These are phyloP conservation scores for Lithocarpus polystachyus DNA, from an alignment of 306 rosid species.

Conservation along the genomic window DNA sequence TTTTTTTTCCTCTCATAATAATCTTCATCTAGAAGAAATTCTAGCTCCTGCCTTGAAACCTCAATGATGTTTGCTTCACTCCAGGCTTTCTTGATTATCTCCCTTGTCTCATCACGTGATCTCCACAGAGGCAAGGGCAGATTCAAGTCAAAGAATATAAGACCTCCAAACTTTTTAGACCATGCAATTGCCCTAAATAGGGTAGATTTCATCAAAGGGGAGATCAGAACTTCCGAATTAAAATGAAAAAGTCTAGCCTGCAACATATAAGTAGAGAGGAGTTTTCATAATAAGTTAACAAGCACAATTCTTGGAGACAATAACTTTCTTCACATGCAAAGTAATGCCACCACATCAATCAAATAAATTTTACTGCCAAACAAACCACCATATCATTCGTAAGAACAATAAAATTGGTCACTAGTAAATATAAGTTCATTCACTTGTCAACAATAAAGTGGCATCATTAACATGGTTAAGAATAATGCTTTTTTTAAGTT, in stretches of 20 bases:
- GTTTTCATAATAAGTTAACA: constrained; percentile 4
- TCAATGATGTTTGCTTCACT: constrained; percentile 68
- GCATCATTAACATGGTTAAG: too few species aligned
- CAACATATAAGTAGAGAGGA: constrained; percentile 18
- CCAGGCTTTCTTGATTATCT: constrained; percentile 74
- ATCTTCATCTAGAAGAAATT: constrained; percentile 87
- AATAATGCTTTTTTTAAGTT: too few species aligned
- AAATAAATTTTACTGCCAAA: too few species aligned
- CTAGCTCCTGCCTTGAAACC: constrained; percentile 78
- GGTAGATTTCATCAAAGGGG: constrained; percentile 35
- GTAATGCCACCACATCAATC: too few species aligned
- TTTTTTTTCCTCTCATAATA: constrained; percentile 63
- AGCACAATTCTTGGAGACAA: not conserved
- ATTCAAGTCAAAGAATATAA: constrained; percentile 67
- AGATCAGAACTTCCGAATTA: constrained; percentile 54
- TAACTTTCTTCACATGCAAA: too few species aligned
- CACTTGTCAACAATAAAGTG: too few species aligned
- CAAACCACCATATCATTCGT: too few species aligned
- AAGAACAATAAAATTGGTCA: too few species aligned
- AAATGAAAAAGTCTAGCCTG: constrained; percentile 61
- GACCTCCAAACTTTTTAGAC: constrained; percentile 52
- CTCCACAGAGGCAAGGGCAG: constrained; percentile 77
- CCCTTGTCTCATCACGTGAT: constrained; percentile 67
- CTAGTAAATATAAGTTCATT: too few species aligned
- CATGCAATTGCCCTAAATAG: constrained; percentile 39